Percentiles rank a stretch among this genome's conserved stretches.
phyloP scores from a whole-genome alignment of 1,284 basidiomycete species.

The Grifola frondosa region DNA sequence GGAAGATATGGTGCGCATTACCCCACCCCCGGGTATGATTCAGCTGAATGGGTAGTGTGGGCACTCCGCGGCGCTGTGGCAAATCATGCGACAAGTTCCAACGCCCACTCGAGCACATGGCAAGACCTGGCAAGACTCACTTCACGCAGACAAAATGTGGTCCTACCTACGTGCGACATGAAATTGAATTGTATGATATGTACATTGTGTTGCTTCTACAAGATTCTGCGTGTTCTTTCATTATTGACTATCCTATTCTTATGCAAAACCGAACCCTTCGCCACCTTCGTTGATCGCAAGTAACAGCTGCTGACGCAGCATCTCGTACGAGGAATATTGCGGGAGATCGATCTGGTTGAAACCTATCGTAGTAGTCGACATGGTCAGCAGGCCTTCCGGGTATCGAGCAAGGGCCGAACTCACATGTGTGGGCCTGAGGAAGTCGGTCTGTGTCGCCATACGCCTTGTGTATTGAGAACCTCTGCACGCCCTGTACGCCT shows the following conservation, averaged over 20 bases:
- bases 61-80: no score
- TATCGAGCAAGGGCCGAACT: conserved; percentile 31
- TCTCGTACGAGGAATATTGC: conserved; percentile 91
- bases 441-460: conserved; percentile 85
- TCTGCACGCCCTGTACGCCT: conserved; percentile 92
- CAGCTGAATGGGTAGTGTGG: no score
- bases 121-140: no score
- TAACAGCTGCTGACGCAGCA: conserved; percentile 83
- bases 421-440: conserved; percentile 91
- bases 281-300: conserved; percentile 93
- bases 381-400: conserved; percentile 2
- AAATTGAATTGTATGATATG: conserved; percentile 20
- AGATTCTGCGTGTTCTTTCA: conserved; percentile 6
- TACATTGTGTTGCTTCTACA: conserved; percentile 20
- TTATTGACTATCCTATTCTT: conserved; percentile 19
- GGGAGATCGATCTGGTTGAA: conserved; percentile 89
- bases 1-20: no score
- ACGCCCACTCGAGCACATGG: no score
- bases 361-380: conserved; percentile 40
- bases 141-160: no score
- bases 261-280: conserved; percentile 88
- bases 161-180: no score
- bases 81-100: no score
- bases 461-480: conserved; percentile 94
- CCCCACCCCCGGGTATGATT: no score